Base-by-base conservation (phyloP, 2,329 filamentous ascomycete species). In the Exophiala oligosperma region DNA sequence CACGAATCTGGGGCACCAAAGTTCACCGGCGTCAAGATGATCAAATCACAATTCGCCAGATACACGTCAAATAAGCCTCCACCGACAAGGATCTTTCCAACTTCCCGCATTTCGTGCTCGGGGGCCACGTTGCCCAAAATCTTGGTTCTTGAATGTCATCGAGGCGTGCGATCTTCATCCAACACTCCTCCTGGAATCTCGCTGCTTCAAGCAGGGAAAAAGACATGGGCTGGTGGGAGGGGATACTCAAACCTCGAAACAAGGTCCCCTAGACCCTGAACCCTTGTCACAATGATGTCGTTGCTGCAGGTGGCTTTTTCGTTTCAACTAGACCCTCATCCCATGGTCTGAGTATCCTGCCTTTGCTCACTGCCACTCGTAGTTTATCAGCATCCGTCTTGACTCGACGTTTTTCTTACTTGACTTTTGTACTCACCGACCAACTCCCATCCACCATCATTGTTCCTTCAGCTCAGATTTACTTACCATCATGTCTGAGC, bases 401-500 rank as follows among this genome's bases (percentile, higher is more conserved):
- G 32, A 35, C 32, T 35, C 11, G 32, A 35, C 32, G 7, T 35
- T 8, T 9, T 9, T 9, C 11, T 7, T 35, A 2, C 4, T 35
- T 11, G 32, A 35, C 32, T 9, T 35, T 8, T 8, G 28, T 29
- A 8, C 28, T 29, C 28, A 29, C 8, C 28, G 28, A 4, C 8
- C 28, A 29, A 9, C 4, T 4, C 43, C 8, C 29, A 7, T 46
- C 47, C 44, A n/a, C 48, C 53, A 43, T 8, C 37, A 51, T 57
- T 48, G 46, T 48, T n/a, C 26, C 46, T 48, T 17, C 9, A 21
- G 26, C 17, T 14, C 21, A 47, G 12, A 7, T 32, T 37, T 24
- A 29, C 49, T 56, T 37, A 29, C 37, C 60, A 56, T 38, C 47
- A 67, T 66, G 61, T 60, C 63, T 17, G 64, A 67, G 37, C 54